Evolutionary conservation across 2,329 filamentous ascomycete species (phyloP).

Genomic region (Fonsecaea monophora): DNA sequence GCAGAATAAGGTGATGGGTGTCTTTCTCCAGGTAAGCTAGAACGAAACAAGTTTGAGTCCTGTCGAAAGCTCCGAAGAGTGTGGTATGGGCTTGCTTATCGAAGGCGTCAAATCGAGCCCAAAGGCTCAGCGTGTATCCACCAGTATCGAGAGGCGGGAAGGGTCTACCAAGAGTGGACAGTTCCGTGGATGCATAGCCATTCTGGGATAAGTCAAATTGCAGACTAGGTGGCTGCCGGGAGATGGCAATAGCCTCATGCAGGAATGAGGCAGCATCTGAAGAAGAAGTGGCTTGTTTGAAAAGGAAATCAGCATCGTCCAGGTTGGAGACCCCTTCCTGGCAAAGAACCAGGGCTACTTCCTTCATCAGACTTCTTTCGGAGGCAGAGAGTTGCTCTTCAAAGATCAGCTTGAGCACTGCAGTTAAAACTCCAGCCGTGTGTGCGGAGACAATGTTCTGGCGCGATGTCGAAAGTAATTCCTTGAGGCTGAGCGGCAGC

Average conservation of each 20-base stretch:
- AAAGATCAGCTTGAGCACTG: conserved; percentile 70
- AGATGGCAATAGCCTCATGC: conserved; percentile 73
- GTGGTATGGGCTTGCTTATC: conserved; percentile 88
- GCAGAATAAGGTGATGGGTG: conserved; percentile 90
- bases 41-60: conserved; percentile 89
- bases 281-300: conserved; percentile 61
- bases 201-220: conserved; percentile 91
- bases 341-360: conserved; percentile 71
- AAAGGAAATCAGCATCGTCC: conserved; percentile 82
- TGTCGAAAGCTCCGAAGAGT: conserved; percentile 92
- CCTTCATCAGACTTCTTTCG: conserved; percentile 67
- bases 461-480: conserved; percentile 66
- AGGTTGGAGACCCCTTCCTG: conserved; percentile 79
- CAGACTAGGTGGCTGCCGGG: conserved; percentile 81
- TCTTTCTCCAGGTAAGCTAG: conserved; percentile 93
- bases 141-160: conserved; percentile 81
- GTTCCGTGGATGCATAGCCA: conserved; percentile 88
- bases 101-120: conserved; percentile 87
- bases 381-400: conserved; percentile 59
- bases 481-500: conserved; percentile 68
- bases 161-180: conserved; percentile 79
- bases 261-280: conserved; percentile 70
- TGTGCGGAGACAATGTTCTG: conserved; percentile 76
- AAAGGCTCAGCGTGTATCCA: conserved; percentile 89
- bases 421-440: conserved; percentile 71